Evolutionary conservation across 108 stramenopile species (phyloP).

Genomic region (Cylindrotheca fusiformis): DNA sequence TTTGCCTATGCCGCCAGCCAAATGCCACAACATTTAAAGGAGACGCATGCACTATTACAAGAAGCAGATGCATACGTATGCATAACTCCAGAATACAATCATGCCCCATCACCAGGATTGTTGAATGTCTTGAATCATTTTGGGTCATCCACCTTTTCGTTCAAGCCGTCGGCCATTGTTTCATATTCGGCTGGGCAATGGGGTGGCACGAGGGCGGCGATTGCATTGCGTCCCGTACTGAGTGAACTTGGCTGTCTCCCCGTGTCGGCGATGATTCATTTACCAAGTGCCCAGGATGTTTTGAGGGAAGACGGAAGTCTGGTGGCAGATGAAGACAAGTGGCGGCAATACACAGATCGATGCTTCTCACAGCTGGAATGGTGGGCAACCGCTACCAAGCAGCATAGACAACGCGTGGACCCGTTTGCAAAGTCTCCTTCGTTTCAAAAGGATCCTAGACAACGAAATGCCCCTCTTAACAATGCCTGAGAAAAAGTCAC

Average conservation of each 20-base stretch:
- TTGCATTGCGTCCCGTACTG: conserved; percentile 55
- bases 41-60: conserved; percentile 31
- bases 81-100: conserved; percentile 87
- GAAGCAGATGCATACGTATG: conserved; percentile 70
- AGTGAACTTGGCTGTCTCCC: conserved; percentile 76
- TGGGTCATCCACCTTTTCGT: conserved; percentile 62
- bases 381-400: conserved; percentile 63
- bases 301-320: conserved; percentile 55
- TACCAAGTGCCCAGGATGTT: conserved; percentile 58
- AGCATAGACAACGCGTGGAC: conserved; percentile 46
- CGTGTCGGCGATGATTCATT: conserved; percentile 72
- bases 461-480: conserved; percentile 75
- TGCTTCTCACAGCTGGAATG: conserved; percentile 78
- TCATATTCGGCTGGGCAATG: conserved; percentile 79
- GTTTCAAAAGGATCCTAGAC: conserved; percentile 39
- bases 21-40: conserved; percentile 36
- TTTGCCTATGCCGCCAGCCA: conserved; percentile 52
- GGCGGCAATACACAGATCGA: conserved; percentile 52
- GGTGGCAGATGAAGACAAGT: conserved; percentile 28
- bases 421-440: conserved; percentile 54
- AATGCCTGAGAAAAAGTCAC: too few species aligned
- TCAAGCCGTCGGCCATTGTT: conserved; percentile 73
- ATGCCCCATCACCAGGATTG: conserved; percentile 71
- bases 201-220: conserved; percentile 77
- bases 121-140: conserved; percentile 75